phyloP scores from a whole-genome alignment of 306 rosid genomes.

The Quercus parvula region DNA sequence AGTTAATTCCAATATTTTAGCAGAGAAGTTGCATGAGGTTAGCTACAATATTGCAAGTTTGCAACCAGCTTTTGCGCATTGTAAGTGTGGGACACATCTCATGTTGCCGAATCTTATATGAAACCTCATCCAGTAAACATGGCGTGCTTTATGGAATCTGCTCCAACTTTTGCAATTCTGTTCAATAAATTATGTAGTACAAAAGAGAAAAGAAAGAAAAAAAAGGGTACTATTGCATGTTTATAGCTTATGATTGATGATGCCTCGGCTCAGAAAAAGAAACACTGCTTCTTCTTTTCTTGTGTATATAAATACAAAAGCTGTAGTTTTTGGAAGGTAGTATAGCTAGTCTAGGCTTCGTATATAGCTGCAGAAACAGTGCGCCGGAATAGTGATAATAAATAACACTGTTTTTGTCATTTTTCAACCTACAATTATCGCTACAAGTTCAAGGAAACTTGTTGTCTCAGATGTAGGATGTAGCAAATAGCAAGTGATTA shows the following conservation, averaged over 20 bases:
- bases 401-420: neutral
- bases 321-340: neutral
- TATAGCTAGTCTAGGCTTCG: neutral
- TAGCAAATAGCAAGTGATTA: too few species aligned
- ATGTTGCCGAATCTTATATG: neutral
- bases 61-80: neutral
- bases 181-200: neutral
- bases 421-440: neutral
- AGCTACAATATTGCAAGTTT: neutral
- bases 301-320: neutral
- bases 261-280: neutral
- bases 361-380: neutral
- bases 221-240: neutral
- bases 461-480: too few species aligned
- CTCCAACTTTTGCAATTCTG: neutral
- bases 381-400: neutral
- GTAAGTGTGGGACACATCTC: neutral
- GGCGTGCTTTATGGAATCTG: constrained; percentile 1
- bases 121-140: neutral
- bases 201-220: neutral
- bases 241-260: neutral
- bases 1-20: neutral
- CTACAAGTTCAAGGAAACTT: too few species aligned
- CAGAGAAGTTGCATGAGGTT: neutral
- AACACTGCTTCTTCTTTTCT: neutral